Conservation (phyloP, 306 rosid species). For the Gillenia trifoliata region DNA sequence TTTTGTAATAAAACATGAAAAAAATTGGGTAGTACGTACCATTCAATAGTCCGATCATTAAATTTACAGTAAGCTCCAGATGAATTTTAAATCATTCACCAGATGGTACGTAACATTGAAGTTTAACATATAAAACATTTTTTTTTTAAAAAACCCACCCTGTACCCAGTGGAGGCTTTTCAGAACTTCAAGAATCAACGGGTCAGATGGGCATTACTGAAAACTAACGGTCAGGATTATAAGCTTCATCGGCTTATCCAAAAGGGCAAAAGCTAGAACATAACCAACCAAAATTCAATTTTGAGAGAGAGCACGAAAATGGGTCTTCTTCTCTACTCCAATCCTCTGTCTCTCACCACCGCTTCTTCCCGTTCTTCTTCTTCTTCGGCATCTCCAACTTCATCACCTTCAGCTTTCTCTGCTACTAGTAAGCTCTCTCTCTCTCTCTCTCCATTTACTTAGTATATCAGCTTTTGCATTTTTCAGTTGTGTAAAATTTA, state of each 20-base stretch:
- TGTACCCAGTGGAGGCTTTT: neutral
- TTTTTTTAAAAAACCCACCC: too few species aligned
- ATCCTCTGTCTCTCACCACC: constrained; percentile 38
- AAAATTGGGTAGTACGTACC: too few species aligned
- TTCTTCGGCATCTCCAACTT: constrained; percentile 11
- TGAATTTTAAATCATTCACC: too few species aligned
- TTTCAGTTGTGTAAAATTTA: neutral
- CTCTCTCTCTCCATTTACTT: neutral
- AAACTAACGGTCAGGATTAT: neutral
- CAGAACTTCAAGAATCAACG: neutral
- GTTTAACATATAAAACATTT: too few species aligned
- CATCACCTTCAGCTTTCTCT: constrained; percentile 13
- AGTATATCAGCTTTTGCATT: neutral
- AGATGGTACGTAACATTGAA: too few species aligned
- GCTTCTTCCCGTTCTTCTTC: constrained; percentile 29
- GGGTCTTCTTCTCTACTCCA: constrained; percentile 53
- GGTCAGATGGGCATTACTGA: neutral
- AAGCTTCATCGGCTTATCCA: constrained; percentile 17
- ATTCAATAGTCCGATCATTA: too few species aligned
- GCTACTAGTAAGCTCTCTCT: constrained; percentile 34
- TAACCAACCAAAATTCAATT: constrained; percentile 11
- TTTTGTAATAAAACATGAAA: too few species aligned
- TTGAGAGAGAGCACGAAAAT: constrained; percentile 10
- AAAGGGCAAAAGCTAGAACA: neutral
- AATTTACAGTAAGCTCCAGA: too few species aligned